phyloP scores from a whole-genome alignment of 2,329 filamentous ascomycete genomes.

The Fusarium nelsonii region DNA sequence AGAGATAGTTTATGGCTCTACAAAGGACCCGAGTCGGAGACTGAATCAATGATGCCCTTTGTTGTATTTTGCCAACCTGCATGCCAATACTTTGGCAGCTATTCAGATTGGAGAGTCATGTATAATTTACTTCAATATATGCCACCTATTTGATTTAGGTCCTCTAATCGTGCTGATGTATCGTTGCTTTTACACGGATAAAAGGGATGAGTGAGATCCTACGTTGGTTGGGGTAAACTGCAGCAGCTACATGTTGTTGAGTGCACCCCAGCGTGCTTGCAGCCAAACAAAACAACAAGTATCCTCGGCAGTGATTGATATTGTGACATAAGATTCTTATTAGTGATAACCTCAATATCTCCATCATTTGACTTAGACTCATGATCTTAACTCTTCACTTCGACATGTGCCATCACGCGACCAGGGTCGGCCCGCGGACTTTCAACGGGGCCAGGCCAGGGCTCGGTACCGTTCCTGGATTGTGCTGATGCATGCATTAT shows the following conservation, averaged over 20 bases:
- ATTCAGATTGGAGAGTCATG: neutral
- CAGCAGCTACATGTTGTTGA: conserved; percentile 38
- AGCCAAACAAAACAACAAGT: conserved; percentile 19
- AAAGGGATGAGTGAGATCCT: conserved; percentile 29
- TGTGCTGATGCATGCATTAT: conserved; percentile 40
- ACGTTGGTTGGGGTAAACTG: conserved; percentile 42
- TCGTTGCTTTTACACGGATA: neutral
- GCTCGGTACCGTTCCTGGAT: conserved; percentile 43
- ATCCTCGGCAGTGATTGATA: conserved; percentile 28
- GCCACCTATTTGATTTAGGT: neutral
- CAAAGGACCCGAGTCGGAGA: neutral
- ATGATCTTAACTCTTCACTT: conserved; percentile 6
- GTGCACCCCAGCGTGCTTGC: conserved; percentile 31
- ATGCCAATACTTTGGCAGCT: neutral
- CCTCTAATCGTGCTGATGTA: neutral
- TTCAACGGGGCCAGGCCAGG: conserved; percentile 31
- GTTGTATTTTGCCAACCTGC: neutral
- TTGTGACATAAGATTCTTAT: conserved; percentile 4
- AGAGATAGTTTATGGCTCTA: neutral
- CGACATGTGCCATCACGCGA: conserved; percentile 43
- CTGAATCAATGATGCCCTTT: neutral
- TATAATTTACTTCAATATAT: neutral
- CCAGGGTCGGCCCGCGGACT: conserved; percentile 38
- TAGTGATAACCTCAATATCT: neutral
- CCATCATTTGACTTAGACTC: conserved; percentile 8